phyloP scores from a whole-genome alignment of 2,329 filamentous ascomycete species.

The Trichoderma brevicompactum region DNA sequence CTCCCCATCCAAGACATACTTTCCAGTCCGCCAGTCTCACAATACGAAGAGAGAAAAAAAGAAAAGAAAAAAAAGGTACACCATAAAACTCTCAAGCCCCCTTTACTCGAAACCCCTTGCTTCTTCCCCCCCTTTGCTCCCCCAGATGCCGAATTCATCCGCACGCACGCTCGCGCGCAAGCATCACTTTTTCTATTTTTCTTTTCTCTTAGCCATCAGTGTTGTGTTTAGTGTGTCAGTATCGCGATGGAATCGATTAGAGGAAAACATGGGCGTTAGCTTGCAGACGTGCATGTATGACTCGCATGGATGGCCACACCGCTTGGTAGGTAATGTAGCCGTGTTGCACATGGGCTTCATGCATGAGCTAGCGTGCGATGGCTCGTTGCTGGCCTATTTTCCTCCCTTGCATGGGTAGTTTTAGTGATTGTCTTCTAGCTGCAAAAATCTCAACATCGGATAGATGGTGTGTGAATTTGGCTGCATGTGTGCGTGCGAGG shows the following conservation, averaged over 20 bases:
- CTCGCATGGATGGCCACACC: no score
- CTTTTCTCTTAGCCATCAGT: no score
- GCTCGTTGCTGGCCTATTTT: not conserved
- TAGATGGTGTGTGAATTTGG: not conserved
- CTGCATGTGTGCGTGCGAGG: no score
- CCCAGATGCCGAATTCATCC: no score
- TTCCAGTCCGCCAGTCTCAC: not conserved
- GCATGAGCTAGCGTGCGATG: not conserved
- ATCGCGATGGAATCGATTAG: not conserved
- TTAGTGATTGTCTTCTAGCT: no score
- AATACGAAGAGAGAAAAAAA: not conserved
- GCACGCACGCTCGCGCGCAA: no score
- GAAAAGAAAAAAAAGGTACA: not conserved
- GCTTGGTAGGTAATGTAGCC: not conserved
- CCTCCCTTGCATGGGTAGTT: not conserved
- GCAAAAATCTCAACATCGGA: not conserved
- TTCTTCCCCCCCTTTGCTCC: no score
- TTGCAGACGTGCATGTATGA: not conserved
- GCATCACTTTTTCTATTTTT: no score
- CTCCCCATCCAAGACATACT: not conserved
- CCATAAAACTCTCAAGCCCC: not conserved
- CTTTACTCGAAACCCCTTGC: not conserved
- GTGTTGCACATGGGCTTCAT: not conserved
- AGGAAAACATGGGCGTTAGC: constrained; percentile 1
- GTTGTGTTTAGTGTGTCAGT: no score